Evolutionary conservation across 1,284 basidiomycete genomes (phyloP).

Genomic region (Ustilago xerochloae): DNA sequence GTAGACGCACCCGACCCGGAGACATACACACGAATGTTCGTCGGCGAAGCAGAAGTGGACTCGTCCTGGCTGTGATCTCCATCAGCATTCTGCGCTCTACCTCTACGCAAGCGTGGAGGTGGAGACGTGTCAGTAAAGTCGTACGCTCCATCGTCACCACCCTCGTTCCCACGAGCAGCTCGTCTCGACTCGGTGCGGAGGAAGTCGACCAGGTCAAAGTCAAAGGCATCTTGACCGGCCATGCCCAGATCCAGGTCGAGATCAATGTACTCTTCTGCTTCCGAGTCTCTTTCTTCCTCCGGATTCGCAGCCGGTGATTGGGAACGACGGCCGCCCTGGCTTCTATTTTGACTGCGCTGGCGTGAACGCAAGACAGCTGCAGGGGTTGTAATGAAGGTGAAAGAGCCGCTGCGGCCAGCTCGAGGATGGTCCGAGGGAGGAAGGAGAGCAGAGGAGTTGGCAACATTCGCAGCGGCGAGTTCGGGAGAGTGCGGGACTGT

Average conservation of each 20-base stretch:
- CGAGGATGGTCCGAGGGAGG: constrained; percentile 17
- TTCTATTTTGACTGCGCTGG: constrained; percentile 24
- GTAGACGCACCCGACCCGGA: constrained; percentile 37
- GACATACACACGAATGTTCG: constrained; percentile 27
- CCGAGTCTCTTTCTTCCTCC: constrained; percentile 14
- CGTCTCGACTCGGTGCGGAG: constrained; percentile 27
- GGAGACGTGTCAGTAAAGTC: constrained; percentile 1
- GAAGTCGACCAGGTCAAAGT: constrained; percentile 39
- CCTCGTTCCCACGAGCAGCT: background rate
- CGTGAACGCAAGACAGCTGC: constrained; percentile 38
- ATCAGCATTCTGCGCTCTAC: background rate
- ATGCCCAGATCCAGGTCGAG: constrained; percentile 40
- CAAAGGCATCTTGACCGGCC: constrained; percentile 31
- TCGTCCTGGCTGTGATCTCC: constrained; percentile 1
- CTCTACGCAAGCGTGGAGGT: background rate
- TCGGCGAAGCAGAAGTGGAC: background rate
- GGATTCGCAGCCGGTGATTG: background rate
- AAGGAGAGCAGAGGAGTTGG: background rate
- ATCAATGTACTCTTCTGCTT: constrained; percentile 33
- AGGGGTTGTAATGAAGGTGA: constrained; percentile 40
- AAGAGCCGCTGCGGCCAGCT: constrained; percentile 25
- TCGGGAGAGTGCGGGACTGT: constrained; percentile 7
- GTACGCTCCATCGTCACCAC: background rate
- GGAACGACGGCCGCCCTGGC: constrained; percentile 7
- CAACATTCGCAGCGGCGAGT: background rate